Conservation (phyloP, 2,329 filamentous ascomycete species). For the Monosporascus sp. region DNA sequence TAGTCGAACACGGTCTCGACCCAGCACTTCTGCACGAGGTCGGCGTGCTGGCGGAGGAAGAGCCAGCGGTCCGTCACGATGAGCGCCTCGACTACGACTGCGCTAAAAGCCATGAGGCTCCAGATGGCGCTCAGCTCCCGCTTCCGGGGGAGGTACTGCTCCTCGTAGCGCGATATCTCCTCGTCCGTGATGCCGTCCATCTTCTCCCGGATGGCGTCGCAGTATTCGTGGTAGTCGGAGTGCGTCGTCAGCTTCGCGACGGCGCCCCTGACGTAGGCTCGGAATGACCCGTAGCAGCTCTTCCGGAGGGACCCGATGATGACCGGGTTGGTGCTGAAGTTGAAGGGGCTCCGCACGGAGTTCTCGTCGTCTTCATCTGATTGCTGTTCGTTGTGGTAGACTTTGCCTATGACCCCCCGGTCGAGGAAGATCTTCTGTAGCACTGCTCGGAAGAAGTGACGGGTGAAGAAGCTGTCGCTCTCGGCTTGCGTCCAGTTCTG, state of each 20-base stretch:
- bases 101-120: conserved; percentile 95
- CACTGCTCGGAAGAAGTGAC: conserved; percentile 88
- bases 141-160: conserved; percentile 57
- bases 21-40: conserved; percentile 71
- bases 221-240: conserved; percentile 49
- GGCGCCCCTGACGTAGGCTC: conserved; percentile 74
- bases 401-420: conserved; percentile 64
- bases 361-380: conserved; percentile 20
- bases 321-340: conserved; percentile 66
- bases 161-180: conserved; percentile 68
- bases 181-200: conserved; percentile 68
- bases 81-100: conserved; percentile 79
- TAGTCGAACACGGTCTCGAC: conserved; percentile 94
- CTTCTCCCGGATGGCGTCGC: conserved; percentile 56
- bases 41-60: conserved; percentile 72
- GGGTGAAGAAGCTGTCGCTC: conserved; percentile 81
- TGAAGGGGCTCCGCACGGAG: conserved; percentile 36
- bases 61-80: conserved; percentile 89
- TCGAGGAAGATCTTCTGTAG: conserved; percentile 92
- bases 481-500: conserved; percentile 82
- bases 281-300: conserved; percentile 69
- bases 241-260: conserved; percentile 64
- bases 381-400: conserved; percentile 36
- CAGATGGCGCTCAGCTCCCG: conserved; percentile 84
- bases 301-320: conserved; percentile 85